phyloP scores from a whole-genome alignment of 352 stramenopile species.

The Thalassiosira mediterranea region DNA sequence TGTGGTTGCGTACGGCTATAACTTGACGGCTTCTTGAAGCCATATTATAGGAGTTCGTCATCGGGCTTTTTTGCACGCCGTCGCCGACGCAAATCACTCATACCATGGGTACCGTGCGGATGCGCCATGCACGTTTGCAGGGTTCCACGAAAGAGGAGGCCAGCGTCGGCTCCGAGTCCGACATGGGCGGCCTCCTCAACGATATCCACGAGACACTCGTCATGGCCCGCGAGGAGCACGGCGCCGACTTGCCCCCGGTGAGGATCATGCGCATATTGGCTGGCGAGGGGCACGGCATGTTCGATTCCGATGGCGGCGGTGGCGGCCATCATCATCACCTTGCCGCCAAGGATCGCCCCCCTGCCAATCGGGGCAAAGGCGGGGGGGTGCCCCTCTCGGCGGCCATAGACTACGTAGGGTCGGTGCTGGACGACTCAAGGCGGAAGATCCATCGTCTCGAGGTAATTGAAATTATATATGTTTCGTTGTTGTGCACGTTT shows the following conservation, averaged over 20 bases:
- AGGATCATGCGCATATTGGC: constrained; percentile 78
- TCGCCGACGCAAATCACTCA: no score
- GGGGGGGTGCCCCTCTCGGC: constrained; percentile 73
- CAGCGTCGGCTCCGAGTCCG: constrained; percentile 52
- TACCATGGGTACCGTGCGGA: no score
- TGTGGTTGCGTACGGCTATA: no score
- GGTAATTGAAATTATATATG: constrained; percentile 37
- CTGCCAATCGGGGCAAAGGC: background rate
- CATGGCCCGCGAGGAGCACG: constrained; percentile 58
- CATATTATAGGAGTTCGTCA: no score
- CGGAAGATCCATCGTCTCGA: constrained; percentile 73
- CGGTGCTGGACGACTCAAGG: constrained; percentile 73
- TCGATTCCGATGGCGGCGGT: constrained; percentile 48
- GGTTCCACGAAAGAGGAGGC: constrained; percentile 55
- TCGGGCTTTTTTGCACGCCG: no score
- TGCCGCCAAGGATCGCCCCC: constrained; percentile 9
- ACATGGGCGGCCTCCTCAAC: constrained; percentile 65
- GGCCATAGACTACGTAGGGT: constrained; percentile 79
- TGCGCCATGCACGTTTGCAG: no score
- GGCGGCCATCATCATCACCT: constrained; percentile 5
- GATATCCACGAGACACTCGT: constrained; percentile 81
- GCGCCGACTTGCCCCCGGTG: constrained; percentile 69
- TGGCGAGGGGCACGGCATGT: constrained; percentile 74
- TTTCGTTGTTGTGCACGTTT: background rate
- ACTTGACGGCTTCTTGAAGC: no score